Evolutionary conservation across 306 rosid genomes (phyloP), one percentile per base, ranked within the genome.

Genomic region (Pachyrhizus erosus): DNA sequence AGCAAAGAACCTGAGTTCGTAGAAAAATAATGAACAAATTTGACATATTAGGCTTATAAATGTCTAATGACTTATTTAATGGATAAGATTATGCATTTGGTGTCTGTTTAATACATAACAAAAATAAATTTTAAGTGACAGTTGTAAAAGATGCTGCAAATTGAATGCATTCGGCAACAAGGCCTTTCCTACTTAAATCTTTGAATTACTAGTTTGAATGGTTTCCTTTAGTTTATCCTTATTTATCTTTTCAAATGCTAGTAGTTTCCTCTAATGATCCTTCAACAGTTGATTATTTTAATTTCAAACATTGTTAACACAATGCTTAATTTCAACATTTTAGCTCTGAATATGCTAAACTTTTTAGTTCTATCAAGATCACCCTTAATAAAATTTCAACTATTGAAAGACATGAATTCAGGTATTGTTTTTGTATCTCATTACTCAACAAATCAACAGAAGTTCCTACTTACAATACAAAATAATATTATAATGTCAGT

Each of bases 1-100:
- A 84, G 84, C 95, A 94, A 39, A 94, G 84, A 87, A 94, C 95
- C 98, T 94, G 89, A 82, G 73, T 74, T 75, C 45, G 86, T 24
- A n/a, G 31, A 78, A 65, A 74, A 79, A 69, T 11, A 39, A 62
- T 46, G 17, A 62, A 54, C 52, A 79, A 67, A 26, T 15, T 72
- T 18, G 34, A 18, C 70, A 58, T n/a, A 45, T 60, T 13, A 45
- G 84, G 87, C 1, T 27, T 52, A 70, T 43, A 77, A 21, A 52
- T 71, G 34, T 60, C 24, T 45, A 12, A 57, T n/a, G 26, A 69
- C 2, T 43, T 42, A 71, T 26, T 40, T 40, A 54, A 55, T n/a
- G 31, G 75, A 37, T 42, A 34, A 20, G 5, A 27, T 61, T 27
- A 27, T 61, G 12, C 40, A 64, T 31, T 31, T 66, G 45, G 29